A percentile compares a stretch with the other conserved stretches of the same genome.
Conservation (phyloP, 805 yeast genomes). For the Yarrowia deformans region DNA sequence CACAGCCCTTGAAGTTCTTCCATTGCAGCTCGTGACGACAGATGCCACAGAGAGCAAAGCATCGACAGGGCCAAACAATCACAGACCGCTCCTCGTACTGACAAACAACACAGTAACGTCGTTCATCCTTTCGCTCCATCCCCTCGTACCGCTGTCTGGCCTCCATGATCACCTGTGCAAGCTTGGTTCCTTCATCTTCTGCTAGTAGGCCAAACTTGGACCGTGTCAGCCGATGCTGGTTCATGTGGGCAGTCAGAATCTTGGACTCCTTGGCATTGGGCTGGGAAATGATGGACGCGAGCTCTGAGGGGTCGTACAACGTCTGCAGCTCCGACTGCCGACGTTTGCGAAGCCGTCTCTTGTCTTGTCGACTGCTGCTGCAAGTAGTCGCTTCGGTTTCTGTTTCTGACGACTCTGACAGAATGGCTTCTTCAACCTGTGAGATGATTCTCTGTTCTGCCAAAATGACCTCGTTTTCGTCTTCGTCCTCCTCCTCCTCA, state of each 20-base stretch:
- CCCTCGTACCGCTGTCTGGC: constrained; percentile 29
- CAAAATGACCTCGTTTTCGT: neutral
- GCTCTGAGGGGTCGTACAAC: constrained; percentile 28
- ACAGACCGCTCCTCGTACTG: constrained; percentile 75
- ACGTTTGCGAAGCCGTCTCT: neutral
- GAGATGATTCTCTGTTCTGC: neutral
- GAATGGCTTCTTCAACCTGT: neutral
- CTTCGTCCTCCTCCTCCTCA: neutral
- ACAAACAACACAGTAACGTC: constrained; percentile 73
- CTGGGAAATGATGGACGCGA: constrained; percentile 25
- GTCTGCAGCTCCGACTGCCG: constrained; percentile 23
- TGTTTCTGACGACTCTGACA: constrained; percentile 1
- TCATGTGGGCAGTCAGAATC: constrained; percentile 35
- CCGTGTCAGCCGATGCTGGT: constrained; percentile 31
- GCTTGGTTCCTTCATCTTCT: constrained; percentile 17
- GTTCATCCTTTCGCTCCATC: constrained; percentile 25
- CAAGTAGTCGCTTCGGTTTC: neutral
- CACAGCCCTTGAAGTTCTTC: constrained; percentile 78
- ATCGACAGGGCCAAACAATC: constrained; percentile 91
- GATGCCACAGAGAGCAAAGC: constrained; percentile 85
- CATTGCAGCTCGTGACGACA: constrained; percentile 78
- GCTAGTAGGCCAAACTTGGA: constrained; percentile 9
- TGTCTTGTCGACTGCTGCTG: neutral
- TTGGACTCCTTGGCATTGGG: constrained; percentile 29
- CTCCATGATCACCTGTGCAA: constrained; percentile 34